Evolutionary conservation across 2,329 filamentous ascomycete species (phyloP).

Genomic region (Bipolaris victoriae): DNA sequence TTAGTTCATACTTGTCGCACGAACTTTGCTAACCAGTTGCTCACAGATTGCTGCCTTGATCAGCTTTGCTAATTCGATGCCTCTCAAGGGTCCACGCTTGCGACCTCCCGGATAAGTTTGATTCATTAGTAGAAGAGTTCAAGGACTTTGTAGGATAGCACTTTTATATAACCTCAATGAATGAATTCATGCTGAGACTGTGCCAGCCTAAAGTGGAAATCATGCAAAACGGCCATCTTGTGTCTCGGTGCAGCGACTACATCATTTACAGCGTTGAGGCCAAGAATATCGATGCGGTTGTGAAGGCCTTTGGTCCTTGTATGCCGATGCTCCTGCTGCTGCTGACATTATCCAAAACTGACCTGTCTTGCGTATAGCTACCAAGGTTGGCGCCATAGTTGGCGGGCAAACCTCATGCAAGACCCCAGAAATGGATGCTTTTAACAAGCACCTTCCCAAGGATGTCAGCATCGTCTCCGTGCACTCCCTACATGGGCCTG

Average conservation of each 20-base stretch:
- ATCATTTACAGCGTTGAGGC: constrained; percentile 99
- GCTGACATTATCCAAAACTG: constrained; percentile 12
- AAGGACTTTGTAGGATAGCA: constrained; percentile 76
- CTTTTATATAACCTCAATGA: constrained; percentile 46
- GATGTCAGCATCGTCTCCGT: constrained; percentile 95
- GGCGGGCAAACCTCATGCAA: constrained; percentile 99
- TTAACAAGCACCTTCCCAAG: constrained; percentile 82
- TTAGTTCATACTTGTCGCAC: constrained; percentile 25
- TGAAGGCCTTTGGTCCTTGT: constrained; percentile 91
- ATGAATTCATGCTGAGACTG: constrained; percentile 53
- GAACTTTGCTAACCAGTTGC: constrained; percentile 43
- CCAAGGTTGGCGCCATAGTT: constrained; percentile 92
- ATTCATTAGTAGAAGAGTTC: constrained; percentile 81
- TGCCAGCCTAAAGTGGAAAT: constrained; percentile 80
- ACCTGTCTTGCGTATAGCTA: constrained; percentile 64
- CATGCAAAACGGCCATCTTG: constrained; percentile 90
- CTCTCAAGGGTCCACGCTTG: constrained; percentile 84
- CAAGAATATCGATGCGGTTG: constrained; percentile 84
- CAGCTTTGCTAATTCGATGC: constrained; percentile 29
- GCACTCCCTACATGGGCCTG: constrained; percentile 94
- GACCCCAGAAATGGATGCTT: constrained; percentile 91
- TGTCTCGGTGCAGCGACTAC: constrained; percentile 95
- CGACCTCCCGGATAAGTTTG: constrained; percentile 88
- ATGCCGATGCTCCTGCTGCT: constrained; percentile 53
- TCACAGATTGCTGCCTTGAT: constrained; percentile 30